Conservation (phyloP, 495 filamentous ascomycete genomes). For the Bathelium albidoporum region DNA sequence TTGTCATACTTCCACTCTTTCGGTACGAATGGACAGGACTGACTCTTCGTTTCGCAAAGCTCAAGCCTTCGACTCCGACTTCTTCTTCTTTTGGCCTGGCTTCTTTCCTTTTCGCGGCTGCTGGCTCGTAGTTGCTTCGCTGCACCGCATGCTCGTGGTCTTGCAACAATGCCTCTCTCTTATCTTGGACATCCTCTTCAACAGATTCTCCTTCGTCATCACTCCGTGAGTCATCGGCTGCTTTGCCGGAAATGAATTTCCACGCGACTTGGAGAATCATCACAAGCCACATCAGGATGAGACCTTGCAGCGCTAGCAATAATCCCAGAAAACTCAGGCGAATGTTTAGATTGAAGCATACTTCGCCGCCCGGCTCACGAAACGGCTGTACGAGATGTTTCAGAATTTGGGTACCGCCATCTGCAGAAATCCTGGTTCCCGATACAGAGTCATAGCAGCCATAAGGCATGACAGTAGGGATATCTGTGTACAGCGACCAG, state of each 20-base stretch:
- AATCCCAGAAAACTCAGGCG: conserved; percentile 65
- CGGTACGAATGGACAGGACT: conserved; percentile 11
- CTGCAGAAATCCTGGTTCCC: conserved; percentile 41
- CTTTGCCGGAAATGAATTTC: conserved; percentile 61
- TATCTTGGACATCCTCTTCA: conserved; percentile 42
- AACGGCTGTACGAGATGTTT: conserved; percentile 61
- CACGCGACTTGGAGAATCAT: conserved; percentile 76
- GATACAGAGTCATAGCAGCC: conserved; percentile 56
- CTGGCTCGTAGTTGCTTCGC: not conserved
- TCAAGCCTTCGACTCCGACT: conserved; percentile 47
- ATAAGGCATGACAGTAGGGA: conserved; percentile 48
- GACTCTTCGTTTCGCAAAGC: conserved; percentile 12
- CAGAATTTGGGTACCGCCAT: conserved; percentile 47
- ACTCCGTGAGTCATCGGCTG: conserved; percentile 76
- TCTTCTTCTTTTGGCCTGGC: conserved; percentile 41
- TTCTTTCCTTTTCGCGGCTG: conserved; percentile 7
- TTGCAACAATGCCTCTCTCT: conserved; percentile 12
- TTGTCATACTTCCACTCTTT: conserved; percentile 12
- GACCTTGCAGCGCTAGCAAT: conserved; percentile 64
- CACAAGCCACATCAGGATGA: conserved; percentile 80
- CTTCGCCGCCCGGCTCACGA: conserved; percentile 47
- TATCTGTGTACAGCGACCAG: conserved; percentile 69
- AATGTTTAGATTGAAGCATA: conserved; percentile 67
- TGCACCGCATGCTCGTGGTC: not conserved
- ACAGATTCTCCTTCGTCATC: conserved; percentile 71